Conservation (phyloP, 1,284 basidiomycete genomes). For the Puccinia polysora region DNA sequence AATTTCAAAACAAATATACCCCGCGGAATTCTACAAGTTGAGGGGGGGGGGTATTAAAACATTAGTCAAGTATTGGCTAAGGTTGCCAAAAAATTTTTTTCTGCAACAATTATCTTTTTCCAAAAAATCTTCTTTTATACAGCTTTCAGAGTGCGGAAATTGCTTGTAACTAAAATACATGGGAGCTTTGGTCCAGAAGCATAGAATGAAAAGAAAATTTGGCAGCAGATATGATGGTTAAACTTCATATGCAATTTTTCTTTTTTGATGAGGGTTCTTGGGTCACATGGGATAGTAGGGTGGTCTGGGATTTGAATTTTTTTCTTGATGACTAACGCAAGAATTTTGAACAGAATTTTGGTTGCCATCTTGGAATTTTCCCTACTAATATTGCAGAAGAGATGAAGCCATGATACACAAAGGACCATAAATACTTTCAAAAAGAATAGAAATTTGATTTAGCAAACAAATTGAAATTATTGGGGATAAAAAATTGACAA, state of each 20-base stretch:
- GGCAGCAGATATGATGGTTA: constrained; percentile 2
- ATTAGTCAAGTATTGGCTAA: neutral
- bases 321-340: neutral
- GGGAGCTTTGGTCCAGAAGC: neutral
- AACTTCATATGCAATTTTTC: neutral
- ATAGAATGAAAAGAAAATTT: constrained; percentile 15
- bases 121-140: neutral
- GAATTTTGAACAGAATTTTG: constrained; percentile 3
- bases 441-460: no score
- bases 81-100: constrained; percentile 3
- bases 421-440: constrained; percentile 4
- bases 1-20: constrained; percentile 1
- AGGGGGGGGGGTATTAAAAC: neutral
- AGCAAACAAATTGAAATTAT: no score
- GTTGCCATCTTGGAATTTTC: constrained; percentile 24
- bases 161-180: constrained; percentile 7
- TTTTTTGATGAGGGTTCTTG: constrained; percentile 8
- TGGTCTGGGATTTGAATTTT: neutral
- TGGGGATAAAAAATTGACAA: no score
- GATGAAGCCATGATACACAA: constrained; percentile 28
- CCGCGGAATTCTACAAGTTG: neutral
- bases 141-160: neutral
- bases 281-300: neutral
- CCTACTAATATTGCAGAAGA: constrained; percentile 31
- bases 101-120: neutral